These are phyloP conservation scores for Epithele typhae DNA, from an alignment of 768 basidiomycete genomes.

Conservation along the genomic window DNA sequence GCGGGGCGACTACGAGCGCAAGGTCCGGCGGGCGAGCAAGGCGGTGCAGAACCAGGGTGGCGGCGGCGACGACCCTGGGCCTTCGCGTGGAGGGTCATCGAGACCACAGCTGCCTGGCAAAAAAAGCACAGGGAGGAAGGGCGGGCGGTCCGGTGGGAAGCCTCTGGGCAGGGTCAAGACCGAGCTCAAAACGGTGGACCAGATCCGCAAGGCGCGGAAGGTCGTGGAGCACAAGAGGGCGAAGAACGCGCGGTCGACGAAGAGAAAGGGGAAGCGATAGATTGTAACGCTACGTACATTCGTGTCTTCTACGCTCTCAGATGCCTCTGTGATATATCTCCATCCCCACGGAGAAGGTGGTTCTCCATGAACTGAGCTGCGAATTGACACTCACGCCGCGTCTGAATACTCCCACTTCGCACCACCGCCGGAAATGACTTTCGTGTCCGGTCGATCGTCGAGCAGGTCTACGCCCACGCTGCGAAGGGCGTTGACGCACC, in stretches of 20 bases:
- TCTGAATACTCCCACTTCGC: constrained; percentile 81
- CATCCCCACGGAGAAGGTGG: neutral
- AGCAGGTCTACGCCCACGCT: constrained; percentile 83
- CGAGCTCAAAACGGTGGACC: constrained; percentile 83
- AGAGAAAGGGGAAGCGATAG: constrained; percentile 40
- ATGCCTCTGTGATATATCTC: neutral
- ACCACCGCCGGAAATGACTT: constrained; percentile 55
- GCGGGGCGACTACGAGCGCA: constrained; percentile 69
- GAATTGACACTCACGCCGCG: constrained; percentile 15
- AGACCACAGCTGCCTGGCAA: constrained; percentile 17
- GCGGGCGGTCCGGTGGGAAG: constrained; percentile 54
- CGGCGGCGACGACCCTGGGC: constrained; percentile 19
- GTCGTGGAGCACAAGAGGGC: constrained; percentile 58
- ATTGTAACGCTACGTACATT: constrained; percentile 3
- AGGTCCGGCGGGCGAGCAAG: constrained; percentile 54
- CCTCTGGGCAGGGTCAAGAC: constrained; percentile 61
- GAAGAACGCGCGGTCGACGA: constrained; percentile 77
- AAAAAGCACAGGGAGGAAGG: constrained; percentile 29
- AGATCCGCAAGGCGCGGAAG: constrained; percentile 78
- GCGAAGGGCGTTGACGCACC: constrained; percentile 82
- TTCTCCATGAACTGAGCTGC: no score
- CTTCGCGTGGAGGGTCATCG: constrained; percentile 8
- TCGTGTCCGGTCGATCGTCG: constrained; percentile 43
- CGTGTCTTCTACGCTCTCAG: no score
- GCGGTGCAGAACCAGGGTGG: constrained; percentile 30